Evolutionary conservation across 495 filamentous ascomycete species (phyloP), one percentile per base, ranked within the genome.

Genomic region (Penicillium arizonense): DNA sequence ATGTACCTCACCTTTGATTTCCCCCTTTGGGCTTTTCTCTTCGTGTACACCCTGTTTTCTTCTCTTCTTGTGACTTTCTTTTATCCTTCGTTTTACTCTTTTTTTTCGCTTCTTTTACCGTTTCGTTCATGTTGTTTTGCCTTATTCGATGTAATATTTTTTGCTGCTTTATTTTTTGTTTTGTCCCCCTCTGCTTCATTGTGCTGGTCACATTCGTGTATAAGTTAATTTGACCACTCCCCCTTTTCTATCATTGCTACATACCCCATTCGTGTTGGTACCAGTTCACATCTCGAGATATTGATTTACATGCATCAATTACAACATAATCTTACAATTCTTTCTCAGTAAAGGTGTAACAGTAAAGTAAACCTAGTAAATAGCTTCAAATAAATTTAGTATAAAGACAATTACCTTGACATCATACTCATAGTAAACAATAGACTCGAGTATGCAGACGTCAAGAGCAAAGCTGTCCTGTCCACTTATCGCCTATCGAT

Each of bases 121-220:
- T 56, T 56, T 63, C 48, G 52, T 46, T 58, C 50, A 55, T 47
- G 32, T 38, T 50, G 24, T 55, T 45, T 46, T 47, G 32, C 24
- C 34, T 49, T 59, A 56, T 56, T 56, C 41, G 52, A 67, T 67
- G 61, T 67, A 67, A 67, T 67, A 62, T 52, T 44, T 52, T 56
- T 57, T 53, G 26, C 13, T 39, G 16, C 23, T 37, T 23, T 34
- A 41, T 52, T 49, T 48, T 52, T 45, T 44, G 16, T 26, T 55
- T 51, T 40, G 12, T 23, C 2, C 44, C 44, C 34, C 26, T 28
- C 23, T 44, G 20, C 26, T 49, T 55, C 53, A 38, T 44, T 63
- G 62, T 70, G 67, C 67, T 62, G 67, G 61, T 59, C 67, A 70
- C 67, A 70, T 64, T 56, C 54, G 49, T 68, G 66, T 67, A 62